Conservation (phyloP, 768 basidiomycete species). For the Psilocybe cyanescens region DNA sequence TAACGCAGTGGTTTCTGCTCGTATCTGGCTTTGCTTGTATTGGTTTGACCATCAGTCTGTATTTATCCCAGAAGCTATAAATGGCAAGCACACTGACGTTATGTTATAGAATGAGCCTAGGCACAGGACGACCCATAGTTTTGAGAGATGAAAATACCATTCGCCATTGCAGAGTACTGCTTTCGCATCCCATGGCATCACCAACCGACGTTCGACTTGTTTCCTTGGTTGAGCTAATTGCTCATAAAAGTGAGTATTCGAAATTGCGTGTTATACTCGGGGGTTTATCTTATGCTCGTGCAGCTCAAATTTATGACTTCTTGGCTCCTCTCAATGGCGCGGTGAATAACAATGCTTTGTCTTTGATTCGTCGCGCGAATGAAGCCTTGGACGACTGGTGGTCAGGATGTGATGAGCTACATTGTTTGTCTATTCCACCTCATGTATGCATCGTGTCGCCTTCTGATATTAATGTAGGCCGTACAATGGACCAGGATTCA, state of each 20-base stretch:
- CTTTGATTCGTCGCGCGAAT: conserved; percentile 87
- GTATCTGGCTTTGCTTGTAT: conserved; percentile 94
- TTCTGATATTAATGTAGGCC: conserved; percentile 44
- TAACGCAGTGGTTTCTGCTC: conserved; percentile 78
- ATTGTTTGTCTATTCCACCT: conserved; percentile 50
- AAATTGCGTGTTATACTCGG: conserved; percentile 1
- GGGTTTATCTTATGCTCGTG: background rate
- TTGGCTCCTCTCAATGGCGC: conserved; percentile 85
- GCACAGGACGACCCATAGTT: conserved; percentile 89
- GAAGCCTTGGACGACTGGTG: conserved; percentile 91
- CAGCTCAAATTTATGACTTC: conserved; percentile 94
- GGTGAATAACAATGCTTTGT: conserved; percentile 81
- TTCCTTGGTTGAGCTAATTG: conserved; percentile 87
- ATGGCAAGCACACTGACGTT: conserved; percentile 8
- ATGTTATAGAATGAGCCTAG: conserved; percentile 77
- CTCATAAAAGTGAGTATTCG: conserved; percentile 76
- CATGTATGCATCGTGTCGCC: background rate
- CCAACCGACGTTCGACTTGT: conserved; percentile 89
- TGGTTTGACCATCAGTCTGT: conserved; percentile 95
- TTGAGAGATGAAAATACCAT: conserved; percentile 89
- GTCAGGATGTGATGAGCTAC: conserved; percentile 84
- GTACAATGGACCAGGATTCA: conserved; percentile 83
- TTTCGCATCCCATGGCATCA: conserved; percentile 86
- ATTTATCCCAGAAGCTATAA: conserved; percentile 31
- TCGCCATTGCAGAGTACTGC: conserved; percentile 78